Evolutionary conservation across 345 rosid species (phyloP).

Genomic region (Hirschfeldia incana): DNA sequence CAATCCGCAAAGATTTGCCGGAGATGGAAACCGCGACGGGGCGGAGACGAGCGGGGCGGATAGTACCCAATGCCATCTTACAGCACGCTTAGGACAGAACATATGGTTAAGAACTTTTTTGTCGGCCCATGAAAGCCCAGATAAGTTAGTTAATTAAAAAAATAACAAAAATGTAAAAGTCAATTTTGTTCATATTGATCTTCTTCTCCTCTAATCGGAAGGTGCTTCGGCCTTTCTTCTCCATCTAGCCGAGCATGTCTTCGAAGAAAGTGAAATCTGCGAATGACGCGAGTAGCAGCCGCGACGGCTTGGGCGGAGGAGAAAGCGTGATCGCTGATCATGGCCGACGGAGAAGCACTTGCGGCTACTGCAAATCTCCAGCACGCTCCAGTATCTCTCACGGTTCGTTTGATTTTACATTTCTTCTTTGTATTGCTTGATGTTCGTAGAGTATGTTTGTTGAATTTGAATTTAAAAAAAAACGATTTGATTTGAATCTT

Average conservation of each 20-base stretch:
- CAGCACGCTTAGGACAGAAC: too few relatives aligned
- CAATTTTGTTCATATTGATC: background rate
- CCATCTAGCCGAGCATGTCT: slow-evolving; percentile 20
- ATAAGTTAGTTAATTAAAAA: background rate
- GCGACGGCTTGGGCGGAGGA: slow-evolving; percentile 41
- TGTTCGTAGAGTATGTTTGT: too few relatives aligned
- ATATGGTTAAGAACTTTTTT: too few relatives aligned
- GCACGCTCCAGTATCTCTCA: slow-evolving; percentile 58
- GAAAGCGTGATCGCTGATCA: slow-evolving; percentile 63
- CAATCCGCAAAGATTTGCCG: too few relatives aligned
- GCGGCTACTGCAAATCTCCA: slow-evolving; percentile 75
- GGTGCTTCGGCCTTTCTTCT: background rate
- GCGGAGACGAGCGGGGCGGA: too few relatives aligned
- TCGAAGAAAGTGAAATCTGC: slow-evolving; percentile 42
- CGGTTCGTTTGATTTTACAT: slow-evolving; percentile 46
- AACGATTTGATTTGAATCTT: background rate
- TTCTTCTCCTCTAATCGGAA: slow-evolving; percentile 15
- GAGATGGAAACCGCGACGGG: too few relatives aligned
- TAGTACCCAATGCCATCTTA: too few relatives aligned
- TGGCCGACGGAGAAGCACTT: slow-evolving; percentile 52
- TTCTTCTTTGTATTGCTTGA: background rate
- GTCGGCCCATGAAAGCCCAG: too few relatives aligned
- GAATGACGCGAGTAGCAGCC: slow-evolving; percentile 75
- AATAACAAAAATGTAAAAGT: background rate
- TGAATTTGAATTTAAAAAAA: background rate